Evolutionary conservation across 139 green algal genomes (phyloP).

Genomic region (Chlorella sp.): DNA sequence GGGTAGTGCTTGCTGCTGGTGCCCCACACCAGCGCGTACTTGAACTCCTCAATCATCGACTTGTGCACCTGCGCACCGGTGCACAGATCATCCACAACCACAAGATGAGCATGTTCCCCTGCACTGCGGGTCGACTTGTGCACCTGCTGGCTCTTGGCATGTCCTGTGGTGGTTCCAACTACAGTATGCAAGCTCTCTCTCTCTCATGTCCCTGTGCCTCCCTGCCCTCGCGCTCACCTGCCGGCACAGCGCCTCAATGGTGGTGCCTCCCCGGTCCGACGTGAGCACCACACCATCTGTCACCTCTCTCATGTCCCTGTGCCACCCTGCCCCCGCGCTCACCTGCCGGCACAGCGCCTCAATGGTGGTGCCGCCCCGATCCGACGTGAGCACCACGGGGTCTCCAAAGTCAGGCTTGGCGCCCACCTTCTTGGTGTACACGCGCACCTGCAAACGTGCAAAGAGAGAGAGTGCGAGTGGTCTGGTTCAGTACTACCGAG

Average conservation of each 20-base stretch:
- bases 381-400: conserved; percentile 50
- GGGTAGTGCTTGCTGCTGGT: conserved; percentile 90
- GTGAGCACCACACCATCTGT: conserved; percentile 56
- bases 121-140: too few relatives aligned
- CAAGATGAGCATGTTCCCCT: too few relatives aligned
- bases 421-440: conserved; percentile 96
- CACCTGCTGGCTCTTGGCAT: too few relatives aligned
- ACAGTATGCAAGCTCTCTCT: neutral
- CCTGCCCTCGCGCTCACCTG: conserved; percentile 52
- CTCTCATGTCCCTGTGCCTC: neutral
- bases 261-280: conserved; percentile 82
- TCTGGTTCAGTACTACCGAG: too few relatives aligned
- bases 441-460: conserved; percentile 66
- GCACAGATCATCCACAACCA: too few relatives aligned
- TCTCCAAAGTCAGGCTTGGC: conserved; percentile 88
- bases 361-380: conserved; percentile 86
- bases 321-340: conserved; percentile 72
- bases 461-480: too few relatives aligned
- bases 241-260: conserved; percentile 72
- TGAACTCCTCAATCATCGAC: conserved; percentile 71
- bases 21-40: conserved; percentile 96
- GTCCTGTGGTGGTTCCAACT: too few relatives aligned
- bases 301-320: too few relatives aligned
- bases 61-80: conserved; percentile 84
- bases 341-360: conserved; percentile 75